Evolutionary conservation across 345 rosid species (phyloP).

Genomic region (Passiflora organensis): DNA sequence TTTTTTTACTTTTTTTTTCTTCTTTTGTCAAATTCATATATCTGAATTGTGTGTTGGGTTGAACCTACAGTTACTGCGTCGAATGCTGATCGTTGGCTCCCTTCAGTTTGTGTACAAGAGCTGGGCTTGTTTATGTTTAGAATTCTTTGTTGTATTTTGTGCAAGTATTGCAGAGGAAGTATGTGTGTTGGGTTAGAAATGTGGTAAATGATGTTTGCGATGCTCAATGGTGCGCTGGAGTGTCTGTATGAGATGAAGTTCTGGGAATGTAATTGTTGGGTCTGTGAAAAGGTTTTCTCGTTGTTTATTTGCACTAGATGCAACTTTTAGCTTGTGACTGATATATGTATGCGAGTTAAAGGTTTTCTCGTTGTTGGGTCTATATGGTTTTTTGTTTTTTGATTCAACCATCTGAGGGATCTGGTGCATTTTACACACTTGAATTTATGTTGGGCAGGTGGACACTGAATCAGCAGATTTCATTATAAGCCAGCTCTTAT

Average conservation of each 20-base stretch:
- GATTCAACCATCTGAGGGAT: background rate
- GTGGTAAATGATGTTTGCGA: background rate
- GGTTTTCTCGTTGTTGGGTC: too few relatives aligned
- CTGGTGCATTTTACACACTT: background rate
- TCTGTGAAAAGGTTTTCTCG: background rate
- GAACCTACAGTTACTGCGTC: background rate
- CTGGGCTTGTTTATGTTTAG: background rate
- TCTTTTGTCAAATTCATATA: background rate
- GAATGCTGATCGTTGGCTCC: background rate
- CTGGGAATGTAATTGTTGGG: background rate
- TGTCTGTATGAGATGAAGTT: background rate
- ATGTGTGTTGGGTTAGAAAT: background rate
- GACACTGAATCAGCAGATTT: slow-evolving; percentile 88
- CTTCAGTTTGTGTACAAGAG: background rate
- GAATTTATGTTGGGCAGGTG: slow-evolving; percentile 40
- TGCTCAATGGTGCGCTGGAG: background rate
- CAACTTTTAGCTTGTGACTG: background rate
- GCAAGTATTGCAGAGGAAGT: background rate
- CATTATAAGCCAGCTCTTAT: slow-evolving; percentile 77
- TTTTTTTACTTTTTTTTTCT: background rate
- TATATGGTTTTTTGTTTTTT: background rate
- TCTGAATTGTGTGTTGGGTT: background rate
- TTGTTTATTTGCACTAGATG: background rate
- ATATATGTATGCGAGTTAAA: too few relatives aligned
- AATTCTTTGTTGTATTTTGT: background rate